phyloP scores from a whole-genome alignment of 306 rosid genomes.

The Urtica urens region DNA sequence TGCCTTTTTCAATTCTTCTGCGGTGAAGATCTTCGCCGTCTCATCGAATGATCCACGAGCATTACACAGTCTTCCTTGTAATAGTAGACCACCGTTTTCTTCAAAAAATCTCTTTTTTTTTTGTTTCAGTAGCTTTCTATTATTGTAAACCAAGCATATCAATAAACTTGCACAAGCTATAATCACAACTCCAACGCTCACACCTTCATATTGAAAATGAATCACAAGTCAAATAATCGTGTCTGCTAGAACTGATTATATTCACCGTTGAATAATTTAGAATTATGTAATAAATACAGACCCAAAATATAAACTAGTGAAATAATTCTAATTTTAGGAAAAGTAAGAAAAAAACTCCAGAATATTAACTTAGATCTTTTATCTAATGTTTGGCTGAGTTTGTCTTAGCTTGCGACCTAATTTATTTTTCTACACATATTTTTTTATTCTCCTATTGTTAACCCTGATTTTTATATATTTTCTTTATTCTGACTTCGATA shows the following conservation, averaged over 20 bases:
- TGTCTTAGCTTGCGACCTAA: no score
- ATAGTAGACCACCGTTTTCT: constrained; percentile 9
- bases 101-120: not conserved
- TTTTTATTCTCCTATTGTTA: no score
- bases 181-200: not conserved
- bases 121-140: not conserved
- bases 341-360: not conserved
- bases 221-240: not conserved
- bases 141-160: not conserved
- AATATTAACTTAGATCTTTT: no score
- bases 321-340: not conserved
- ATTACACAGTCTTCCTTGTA: no score
- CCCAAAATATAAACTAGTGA: not conserved
- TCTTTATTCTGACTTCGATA: no score
- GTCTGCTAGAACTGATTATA: no score
- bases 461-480: no score
- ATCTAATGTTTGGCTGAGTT: no score
- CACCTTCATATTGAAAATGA: not conserved
- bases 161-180: not conserved
- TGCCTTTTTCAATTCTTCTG: constrained; percentile 6
- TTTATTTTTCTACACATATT: no score
- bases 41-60: no score
- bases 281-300: no score
- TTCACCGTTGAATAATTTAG: no score
- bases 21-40: constrained; percentile 1